Conservation (phyloP, 1,284 basidiomycete species). For the Anthracocystis setariae region DNA sequence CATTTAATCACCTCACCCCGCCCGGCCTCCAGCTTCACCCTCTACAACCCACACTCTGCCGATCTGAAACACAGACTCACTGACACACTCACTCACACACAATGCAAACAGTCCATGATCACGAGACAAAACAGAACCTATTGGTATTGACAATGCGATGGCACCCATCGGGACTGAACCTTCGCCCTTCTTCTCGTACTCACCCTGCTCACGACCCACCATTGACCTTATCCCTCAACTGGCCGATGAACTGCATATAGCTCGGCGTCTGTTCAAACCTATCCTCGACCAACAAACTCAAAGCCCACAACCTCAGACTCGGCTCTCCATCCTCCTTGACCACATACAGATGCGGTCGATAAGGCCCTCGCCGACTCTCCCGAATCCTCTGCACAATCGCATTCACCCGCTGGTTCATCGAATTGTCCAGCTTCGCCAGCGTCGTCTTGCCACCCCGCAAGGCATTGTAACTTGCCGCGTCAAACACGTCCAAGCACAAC, state of each 20-base stretch:
- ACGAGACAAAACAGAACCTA: neutral
- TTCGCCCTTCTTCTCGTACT: too few relatives aligned
- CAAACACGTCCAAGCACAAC: conserved; percentile 92
- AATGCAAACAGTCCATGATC: neutral
- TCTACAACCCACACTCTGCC: neutral
- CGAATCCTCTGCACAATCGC: conserved; percentile 91
- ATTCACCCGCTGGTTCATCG: conserved; percentile 91
- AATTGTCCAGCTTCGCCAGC: conserved; percentile 86
- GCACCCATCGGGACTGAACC: too few relatives aligned
- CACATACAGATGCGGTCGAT: conserved; percentile 93
- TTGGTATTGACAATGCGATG: conserved; percentile 6
- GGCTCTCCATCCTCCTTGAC: conserved; percentile 99
- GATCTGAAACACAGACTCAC: neutral
- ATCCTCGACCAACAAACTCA: conserved; percentile 94
- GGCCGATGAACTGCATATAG: conserved; percentile 87
- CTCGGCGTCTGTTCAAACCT: conserved; percentile 92
- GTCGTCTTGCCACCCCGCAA: conserved; percentile 93
- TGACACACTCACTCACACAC: neutral
- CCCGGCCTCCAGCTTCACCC: too few relatives aligned
- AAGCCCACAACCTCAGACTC: conserved; percentile 85
- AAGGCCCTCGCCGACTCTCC: conserved; percentile 84
- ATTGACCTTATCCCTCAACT: conserved; percentile 62
- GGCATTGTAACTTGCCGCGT: conserved; percentile 85
- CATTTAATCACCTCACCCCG: too few relatives aligned
- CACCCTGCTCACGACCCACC: conserved; percentile 55